These are phyloP conservation scores for Salmacisia buchloeana DNA, from an alignment of 1,284 basidiomycete genomes.

Conservation along the genomic window DNA sequence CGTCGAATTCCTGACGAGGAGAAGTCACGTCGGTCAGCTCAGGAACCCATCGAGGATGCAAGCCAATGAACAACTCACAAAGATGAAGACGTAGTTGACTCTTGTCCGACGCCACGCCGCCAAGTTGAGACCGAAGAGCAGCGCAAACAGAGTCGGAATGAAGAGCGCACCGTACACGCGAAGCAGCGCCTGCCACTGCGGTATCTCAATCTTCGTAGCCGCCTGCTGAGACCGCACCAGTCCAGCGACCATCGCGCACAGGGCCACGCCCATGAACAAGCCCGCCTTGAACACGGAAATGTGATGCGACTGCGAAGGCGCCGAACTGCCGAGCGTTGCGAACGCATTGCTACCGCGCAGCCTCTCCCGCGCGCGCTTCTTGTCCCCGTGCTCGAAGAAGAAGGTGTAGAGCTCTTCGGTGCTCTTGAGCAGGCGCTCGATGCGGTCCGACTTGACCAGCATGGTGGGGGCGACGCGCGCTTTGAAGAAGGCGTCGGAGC, in stretches of 20 bases:
- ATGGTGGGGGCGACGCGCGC: constrained; percentile 60
- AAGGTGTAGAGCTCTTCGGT: constrained; percentile 48
- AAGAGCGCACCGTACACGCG: constrained; percentile 73
- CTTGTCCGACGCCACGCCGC: constrained; percentile 68
- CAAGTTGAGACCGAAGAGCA: constrained; percentile 73
- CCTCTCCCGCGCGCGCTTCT: constrained; percentile 67
- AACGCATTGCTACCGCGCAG: constrained; percentile 59
- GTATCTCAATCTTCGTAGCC: constrained; percentile 61
- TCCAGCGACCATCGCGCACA: constrained; percentile 70
- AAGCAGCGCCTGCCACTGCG: constrained; percentile 68
- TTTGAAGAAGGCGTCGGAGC: constrained; percentile 67
- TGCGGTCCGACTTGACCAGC: constrained; percentile 57
- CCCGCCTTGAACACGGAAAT: constrained; percentile 61
- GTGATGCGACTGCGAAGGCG: constrained; percentile 58
- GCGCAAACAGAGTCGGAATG: constrained; percentile 69
- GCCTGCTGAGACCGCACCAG: constrained; percentile 63
- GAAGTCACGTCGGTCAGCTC: neutral
- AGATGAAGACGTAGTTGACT: constrained; percentile 88
- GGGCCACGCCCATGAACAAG: constrained; percentile 66
- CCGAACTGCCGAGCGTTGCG: constrained; percentile 52
- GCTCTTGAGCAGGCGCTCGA: constrained; percentile 66
- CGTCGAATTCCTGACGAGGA: constrained; percentile 56
- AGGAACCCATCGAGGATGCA: neutral
- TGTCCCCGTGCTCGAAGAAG: constrained; percentile 66
- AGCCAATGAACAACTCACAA: constrained; percentile 58